Conservation (phyloP, 1,284 basidiomycete species). For the Mycena sp. region DNA sequence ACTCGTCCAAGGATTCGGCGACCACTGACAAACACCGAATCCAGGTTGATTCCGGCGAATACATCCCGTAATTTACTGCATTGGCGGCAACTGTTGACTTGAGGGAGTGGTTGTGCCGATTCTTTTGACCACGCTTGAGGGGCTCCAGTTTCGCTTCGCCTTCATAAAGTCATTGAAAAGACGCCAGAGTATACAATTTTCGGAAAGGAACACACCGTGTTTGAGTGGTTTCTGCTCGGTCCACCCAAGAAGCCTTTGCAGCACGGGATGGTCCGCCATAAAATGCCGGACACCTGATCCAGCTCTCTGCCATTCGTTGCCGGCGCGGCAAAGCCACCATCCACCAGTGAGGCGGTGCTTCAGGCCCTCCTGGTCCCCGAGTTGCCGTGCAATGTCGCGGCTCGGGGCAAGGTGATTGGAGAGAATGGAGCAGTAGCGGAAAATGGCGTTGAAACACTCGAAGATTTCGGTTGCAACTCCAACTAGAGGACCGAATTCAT, state of each 20-base stretch:
- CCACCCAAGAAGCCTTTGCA: constrained; percentile 21
- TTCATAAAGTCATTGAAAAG: too few relatives aligned
- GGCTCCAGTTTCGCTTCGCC: neutral
- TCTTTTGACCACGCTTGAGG: neutral
- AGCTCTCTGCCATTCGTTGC: constrained; percentile 1
- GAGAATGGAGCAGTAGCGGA: constrained; percentile 35
- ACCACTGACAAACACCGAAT: too few relatives aligned
- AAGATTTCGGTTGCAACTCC: constrained; percentile 31
- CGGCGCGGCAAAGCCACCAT: constrained; percentile 17
- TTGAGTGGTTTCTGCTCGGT: neutral
- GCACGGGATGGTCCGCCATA: constrained; percentile 5
- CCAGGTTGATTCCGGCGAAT: too few relatives aligned
- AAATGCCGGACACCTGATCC: constrained; percentile 14
- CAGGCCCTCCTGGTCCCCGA: too few relatives aligned
- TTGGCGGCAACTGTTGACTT: too few relatives aligned
- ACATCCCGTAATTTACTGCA: too few relatives aligned
- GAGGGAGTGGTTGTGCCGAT: constrained; percentile 17
- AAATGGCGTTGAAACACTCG: constrained; percentile 38
- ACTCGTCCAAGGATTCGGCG: too few relatives aligned
- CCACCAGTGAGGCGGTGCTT: constrained; percentile 29
- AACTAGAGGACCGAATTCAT: constrained; percentile 33
- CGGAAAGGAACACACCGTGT: too few relatives aligned
- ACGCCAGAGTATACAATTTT: too few relatives aligned
- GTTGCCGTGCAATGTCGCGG: constrained; percentile 34
- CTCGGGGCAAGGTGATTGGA: constrained; percentile 39